phyloP scores from a whole-genome alignment of 2,329 filamentous ascomycete genomes.

The Proliferodiscus dingleyae region DNA sequence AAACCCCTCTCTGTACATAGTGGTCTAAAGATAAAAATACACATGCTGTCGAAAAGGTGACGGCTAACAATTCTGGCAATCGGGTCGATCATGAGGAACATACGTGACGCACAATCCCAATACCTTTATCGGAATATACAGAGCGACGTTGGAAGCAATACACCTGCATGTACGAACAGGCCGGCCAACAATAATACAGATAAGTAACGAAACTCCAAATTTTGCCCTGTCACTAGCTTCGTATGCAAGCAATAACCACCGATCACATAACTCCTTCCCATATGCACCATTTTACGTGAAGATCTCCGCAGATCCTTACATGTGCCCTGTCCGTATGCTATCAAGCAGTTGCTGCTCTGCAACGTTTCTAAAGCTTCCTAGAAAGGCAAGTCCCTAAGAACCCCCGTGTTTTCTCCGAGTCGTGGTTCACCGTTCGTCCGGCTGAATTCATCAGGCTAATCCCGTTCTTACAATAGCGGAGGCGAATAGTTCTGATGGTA shows the following conservation, averaged over 20 bases:
- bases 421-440: slow-evolving; percentile 1
- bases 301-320: not conserved
- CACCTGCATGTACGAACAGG: not conserved
- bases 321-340: slow-evolving; percentile 1
- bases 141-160: too few species aligned
- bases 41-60: too few species aligned
- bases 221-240: not conserved
- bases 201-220: not conserved
- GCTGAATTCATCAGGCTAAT: slow-evolving; percentile 8
- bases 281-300: slow-evolving; percentile 1
- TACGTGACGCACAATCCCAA: too few species aligned
- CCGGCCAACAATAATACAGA: not conserved
- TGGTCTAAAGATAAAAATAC: too few species aligned
- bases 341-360: not conserved
- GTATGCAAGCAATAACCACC: not conserved
- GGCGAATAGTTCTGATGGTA: not conserved
- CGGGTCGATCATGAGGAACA: too few species aligned
- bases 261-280: slow-evolving; percentile 3
- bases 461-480: not conserved
- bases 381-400: slow-evolving; percentile 6
- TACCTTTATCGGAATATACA: too few species aligned
- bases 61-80: too few species aligned
- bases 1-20: too few species aligned
- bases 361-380: not conserved
- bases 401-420: not conserved